Evolutionary conservation across 495 filamentous ascomycete species (phyloP).

Genomic region (Penicillium pancosmium): DNA sequence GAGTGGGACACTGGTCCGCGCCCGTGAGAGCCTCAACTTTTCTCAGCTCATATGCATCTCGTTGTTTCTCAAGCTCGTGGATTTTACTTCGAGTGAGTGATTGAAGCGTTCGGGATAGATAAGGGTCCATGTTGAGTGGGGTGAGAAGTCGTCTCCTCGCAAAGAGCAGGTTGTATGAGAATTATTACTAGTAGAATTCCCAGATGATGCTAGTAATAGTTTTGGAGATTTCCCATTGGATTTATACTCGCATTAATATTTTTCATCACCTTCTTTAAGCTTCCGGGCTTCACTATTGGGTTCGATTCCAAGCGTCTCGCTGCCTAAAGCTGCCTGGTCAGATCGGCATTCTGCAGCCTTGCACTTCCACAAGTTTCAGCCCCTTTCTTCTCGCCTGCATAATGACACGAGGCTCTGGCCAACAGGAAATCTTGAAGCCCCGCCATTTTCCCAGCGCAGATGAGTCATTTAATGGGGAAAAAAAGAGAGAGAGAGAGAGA

Average conservation of each 20-base stretch:
- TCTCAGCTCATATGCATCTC: slow-evolving; percentile 43
- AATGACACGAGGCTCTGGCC: not conserved
- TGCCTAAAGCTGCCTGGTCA: slow-evolving; percentile 1
- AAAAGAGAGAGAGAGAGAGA: not conserved
- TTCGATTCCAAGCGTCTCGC: not conserved
- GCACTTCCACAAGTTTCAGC: not conserved
- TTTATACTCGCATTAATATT: too few relatives aligned
- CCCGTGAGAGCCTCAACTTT: slow-evolving; percentile 29
- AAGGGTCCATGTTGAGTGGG: slow-evolving; percentile 10
- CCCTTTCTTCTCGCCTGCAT: not conserved
- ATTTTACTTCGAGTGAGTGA: slow-evolving; percentile 61
- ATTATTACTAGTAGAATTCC: not conserved
- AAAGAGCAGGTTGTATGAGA: not conserved
- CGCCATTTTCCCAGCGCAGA: not conserved
- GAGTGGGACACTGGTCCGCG: slow-evolving; percentile 7
- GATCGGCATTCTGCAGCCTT: not conserved
- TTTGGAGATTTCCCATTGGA: too few relatives aligned
- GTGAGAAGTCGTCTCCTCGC: not conserved
- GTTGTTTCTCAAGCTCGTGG: slow-evolving; percentile 55
- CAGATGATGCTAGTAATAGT: too few relatives aligned
- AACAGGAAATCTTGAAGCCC: not conserved
- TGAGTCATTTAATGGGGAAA: not conserved
- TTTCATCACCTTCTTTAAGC: not conserved
- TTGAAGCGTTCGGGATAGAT: slow-evolving; percentile 54
- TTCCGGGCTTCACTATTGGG: not conserved